These are phyloP conservation scores for Cordyceps farinosa DNA, from an alignment of 2,329 filamentous ascomycete species.

Conservation along the genomic window DNA sequence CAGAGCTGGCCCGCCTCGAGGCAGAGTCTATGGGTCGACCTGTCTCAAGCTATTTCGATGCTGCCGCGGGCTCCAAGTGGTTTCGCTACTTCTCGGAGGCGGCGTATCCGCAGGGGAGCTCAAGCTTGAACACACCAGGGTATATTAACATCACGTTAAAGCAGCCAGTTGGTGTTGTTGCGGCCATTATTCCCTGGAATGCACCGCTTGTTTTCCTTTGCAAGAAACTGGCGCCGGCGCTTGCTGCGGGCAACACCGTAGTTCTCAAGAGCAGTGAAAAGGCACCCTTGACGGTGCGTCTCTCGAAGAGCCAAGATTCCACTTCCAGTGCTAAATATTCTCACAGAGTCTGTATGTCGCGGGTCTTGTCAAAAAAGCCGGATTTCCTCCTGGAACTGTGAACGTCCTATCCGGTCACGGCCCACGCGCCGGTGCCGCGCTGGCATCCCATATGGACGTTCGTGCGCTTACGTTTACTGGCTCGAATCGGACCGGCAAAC, in stretches of 20 bases:
- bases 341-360: conserved; percentile 11
- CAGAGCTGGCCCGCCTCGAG: conserved; percentile 43
- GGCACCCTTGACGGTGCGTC: conserved; percentile 44
- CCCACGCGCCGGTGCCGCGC: background rate
- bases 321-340: background rate
- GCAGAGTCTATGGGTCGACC: conserved; percentile 45
- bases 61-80: conserved; percentile 30
- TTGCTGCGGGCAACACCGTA: conserved; percentile 47
- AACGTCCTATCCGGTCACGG: conserved; percentile 20
- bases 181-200: conserved; percentile 59
- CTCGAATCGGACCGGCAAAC: conserved; percentile 60
- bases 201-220: conserved; percentile 43
- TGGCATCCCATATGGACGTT: conserved; percentile 20
- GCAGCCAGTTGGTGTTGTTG: conserved; percentile 51
- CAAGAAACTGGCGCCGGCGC: conserved; percentile 46
- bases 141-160: conserved; percentile 43
- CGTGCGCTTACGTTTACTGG: conserved; percentile 34
- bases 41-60: conserved; percentile 37
- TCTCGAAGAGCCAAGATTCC: too few relatives aligned
- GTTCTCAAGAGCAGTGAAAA: conserved; percentile 54
- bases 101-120: conserved; percentile 41
- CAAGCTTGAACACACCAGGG: conserved; percentile 46
- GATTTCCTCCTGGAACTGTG: conserved; percentile 22
- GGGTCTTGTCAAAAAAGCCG: conserved; percentile 21
- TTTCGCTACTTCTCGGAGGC: conserved; percentile 43